These are phyloP conservation scores for Ilex asprella DNA, from an alignment of 257 asterid genomes.

Conservation along the genomic window DNA sequence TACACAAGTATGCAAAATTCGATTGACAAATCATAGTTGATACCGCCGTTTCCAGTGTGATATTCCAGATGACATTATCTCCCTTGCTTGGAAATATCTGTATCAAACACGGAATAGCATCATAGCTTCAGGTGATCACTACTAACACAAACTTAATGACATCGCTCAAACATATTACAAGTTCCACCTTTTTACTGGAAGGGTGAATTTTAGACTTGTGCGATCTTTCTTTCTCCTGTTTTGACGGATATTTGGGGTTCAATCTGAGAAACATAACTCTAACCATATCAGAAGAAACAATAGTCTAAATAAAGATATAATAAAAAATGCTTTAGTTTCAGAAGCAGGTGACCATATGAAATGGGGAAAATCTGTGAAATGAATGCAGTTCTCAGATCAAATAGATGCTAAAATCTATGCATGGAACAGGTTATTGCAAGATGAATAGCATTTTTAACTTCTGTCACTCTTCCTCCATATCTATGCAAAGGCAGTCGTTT, in stretches of 20 bases:
- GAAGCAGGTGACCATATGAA: too few species aligned
- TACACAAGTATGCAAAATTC: constrained; percentile 2
- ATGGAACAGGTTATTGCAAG: too few species aligned
- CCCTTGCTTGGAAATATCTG: constrained; percentile 31
- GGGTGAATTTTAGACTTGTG: constrained; percentile 14
- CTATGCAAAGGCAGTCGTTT: too few species aligned
- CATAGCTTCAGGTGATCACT: not conserved
- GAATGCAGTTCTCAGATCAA: too few species aligned
- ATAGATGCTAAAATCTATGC: too few species aligned
- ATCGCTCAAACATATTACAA: not conserved
- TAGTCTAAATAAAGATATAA: too few species aligned
- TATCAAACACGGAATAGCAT: not conserved
- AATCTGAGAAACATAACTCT: constrained; percentile 23
- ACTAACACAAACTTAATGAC: constrained; percentile 1
- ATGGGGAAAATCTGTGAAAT: too few species aligned
- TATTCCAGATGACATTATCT: constrained; percentile 16
- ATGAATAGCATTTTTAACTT: too few species aligned
- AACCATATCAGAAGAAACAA: constrained; percentile 6
- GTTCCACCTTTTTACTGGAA: constrained; percentile 24
- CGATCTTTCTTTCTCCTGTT: constrained; percentile 22
- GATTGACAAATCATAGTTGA: constrained; percentile 6
- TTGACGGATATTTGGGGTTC: constrained; percentile 16
- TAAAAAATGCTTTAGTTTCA: too few species aligned
- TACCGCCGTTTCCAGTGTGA: constrained; percentile 9
- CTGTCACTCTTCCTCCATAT: too few species aligned